Evolutionary conservation across 2,329 filamentous ascomycete species (phyloP), one percentile per base, ranked within the genome.

Genomic region (Balansia obtecta): DNA sequence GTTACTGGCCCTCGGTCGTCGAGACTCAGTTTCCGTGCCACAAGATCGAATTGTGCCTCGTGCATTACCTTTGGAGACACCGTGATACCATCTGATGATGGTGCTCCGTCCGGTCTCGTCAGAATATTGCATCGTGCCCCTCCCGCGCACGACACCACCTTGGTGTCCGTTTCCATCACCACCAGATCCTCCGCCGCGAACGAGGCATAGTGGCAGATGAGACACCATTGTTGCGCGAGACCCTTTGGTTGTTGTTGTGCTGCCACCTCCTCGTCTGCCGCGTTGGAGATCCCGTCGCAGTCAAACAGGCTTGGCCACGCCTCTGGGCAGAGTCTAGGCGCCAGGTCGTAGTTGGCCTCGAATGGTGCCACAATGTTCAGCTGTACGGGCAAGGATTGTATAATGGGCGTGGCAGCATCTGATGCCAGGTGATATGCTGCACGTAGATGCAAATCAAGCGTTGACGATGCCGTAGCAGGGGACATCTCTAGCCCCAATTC

Each of bases 231-330:
- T 61, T 97, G 91, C 5, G 79, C 73, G 13, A 97, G 71, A 0
- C 91, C 91, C 51, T 66, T 65, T 20, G 73, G 65, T 10, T 22
- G 20, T 10, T 22, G 20, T 22, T 57, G 59, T 27, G 50, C 48
- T 7, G 54, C 49, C 7, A 53, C 47, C 27, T 50, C 45, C 15
- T 32, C 63, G 30, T 69, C 65, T 6, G 57, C 55, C 1, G 56
- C 53, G 8, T 67, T 64, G 20, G 66, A 63, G 3, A 79, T 59
- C 13, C 69, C 69, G 20, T 81, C 75, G 16, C 77, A 71, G 48
- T 82, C 75, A 65, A 97, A 98, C 58, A 94, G 82, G 63, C 84
- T 89, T 1, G 93, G 90, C 91, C 93, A 98, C 2, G 80, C 74
- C 46, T 85, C 83, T 0, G 76, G 66, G 64, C 96, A 85, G 3